Percentiles rank a stretch among this genome's conserved stretches.
phyloP scores from a whole-genome alignment of 2,329 filamentous ascomycete genomes.

The Fusarium sp. region DNA sequence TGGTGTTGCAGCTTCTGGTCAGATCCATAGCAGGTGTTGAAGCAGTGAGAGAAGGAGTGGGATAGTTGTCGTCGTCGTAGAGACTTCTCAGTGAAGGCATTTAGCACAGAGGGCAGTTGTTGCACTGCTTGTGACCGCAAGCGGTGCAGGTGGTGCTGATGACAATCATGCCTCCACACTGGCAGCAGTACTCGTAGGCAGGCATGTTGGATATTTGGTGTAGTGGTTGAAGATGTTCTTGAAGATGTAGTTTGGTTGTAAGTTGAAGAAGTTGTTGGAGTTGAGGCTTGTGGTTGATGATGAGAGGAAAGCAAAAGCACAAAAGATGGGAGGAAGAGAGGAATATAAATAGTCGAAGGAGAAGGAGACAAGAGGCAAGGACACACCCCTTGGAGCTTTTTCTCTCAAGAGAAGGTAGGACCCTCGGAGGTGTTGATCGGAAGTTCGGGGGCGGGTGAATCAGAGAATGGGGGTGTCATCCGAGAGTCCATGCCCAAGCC shows the following conservation, averaged over 20 bases:
- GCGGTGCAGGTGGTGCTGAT: constrained; percentile 65
- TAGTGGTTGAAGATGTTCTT: background rate
- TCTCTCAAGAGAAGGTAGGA: background rate
- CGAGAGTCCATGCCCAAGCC: background rate
- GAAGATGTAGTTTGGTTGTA: constrained; percentile 7
- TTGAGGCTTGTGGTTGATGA: background rate
- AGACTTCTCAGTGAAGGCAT: constrained; percentile 14
- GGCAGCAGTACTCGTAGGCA: constrained; percentile 64
- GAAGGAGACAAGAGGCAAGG: constrained; percentile 4
- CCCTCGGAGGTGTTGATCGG: constrained; percentile 30
- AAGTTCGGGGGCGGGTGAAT: constrained; percentile 8
- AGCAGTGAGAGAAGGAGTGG: background rate
- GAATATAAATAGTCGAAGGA: constrained; percentile 39
- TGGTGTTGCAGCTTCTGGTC: background rate
- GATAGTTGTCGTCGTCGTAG: constrained; percentile 1
- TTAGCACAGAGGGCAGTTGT: constrained; percentile 55
- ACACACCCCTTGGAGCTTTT: background rate
- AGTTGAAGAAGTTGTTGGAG: constrained; percentile 3
- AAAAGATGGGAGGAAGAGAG: constrained; percentile 21
- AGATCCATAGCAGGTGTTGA: background rate
- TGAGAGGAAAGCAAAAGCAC: background rate
- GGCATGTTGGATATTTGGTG: constrained; percentile 50
- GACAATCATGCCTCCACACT: constrained; percentile 66
- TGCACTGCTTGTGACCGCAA: constrained; percentile 64
- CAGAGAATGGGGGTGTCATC: constrained; percentile 12